Percentiles rank a stretch among this genome's conserved stretches.
phyloP scores from a whole-genome alignment of 306 rosid species.

The Medicago ruthenica region DNA sequence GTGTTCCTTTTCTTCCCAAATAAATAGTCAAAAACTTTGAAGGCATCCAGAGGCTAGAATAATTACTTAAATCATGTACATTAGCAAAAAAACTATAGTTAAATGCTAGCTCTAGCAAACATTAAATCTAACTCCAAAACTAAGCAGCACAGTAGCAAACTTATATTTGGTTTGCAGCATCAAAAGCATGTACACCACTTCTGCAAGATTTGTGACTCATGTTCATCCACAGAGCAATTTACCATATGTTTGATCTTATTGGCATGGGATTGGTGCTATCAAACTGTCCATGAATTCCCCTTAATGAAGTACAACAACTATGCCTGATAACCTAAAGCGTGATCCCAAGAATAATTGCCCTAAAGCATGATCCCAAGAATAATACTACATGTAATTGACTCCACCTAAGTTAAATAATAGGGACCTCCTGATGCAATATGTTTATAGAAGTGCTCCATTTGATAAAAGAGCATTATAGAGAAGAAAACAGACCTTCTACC shows the following conservation, averaged over 20 bases:
- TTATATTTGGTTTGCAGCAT: constrained; percentile 34
- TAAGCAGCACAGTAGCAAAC: constrained; percentile 22
- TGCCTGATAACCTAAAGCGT: constrained; percentile 34
- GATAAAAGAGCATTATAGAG: constrained; percentile 53
- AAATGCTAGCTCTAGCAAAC: constrained; percentile 16
- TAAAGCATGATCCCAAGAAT: not conserved
- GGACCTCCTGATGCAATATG: constrained; percentile 53
- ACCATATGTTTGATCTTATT: constrained; percentile 46
- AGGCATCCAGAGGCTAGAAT: constrained; percentile 32
- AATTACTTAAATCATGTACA: constrained; percentile 27
- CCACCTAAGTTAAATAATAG: constrained; percentile 48
- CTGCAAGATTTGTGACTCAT: constrained; percentile 41
- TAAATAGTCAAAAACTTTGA: constrained; percentile 13
- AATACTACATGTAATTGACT: constrained; percentile 41
- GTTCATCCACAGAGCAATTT: constrained; percentile 41
- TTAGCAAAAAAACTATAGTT: constrained; percentile 26
- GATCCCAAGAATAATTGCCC: constrained; percentile 46
- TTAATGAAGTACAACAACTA: constrained; percentile 35
- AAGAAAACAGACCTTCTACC: constrained; percentile 93
- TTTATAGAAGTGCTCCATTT: constrained; percentile 53
- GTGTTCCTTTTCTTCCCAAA: constrained; percentile 28
- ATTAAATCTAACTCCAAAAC: constrained; percentile 22
- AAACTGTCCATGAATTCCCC: constrained; percentile 33
- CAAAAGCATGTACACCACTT: constrained; percentile 39
- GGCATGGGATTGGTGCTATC: constrained; percentile 36